A percentile compares a stretch with the other conserved stretches of the same genome.
These are phyloP conservation scores for Dimocarpus longan DNA, from an alignment of 345 rosid species.

Conservation along the genomic window DNA sequence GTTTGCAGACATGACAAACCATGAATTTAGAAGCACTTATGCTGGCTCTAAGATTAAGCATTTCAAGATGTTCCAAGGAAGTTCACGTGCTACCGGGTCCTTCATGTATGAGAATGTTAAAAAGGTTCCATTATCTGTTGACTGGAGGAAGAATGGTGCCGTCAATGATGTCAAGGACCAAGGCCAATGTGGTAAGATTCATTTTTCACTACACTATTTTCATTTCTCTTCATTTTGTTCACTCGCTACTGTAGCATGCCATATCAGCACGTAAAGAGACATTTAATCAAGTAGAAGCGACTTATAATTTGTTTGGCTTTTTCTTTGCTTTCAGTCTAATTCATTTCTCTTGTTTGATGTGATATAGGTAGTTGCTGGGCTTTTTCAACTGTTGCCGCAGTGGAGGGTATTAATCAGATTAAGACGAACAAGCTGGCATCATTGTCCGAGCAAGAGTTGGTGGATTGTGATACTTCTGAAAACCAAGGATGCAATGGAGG, in stretches of 20 bases:
- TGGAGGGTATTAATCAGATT: constrained; percentile 71
- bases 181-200: constrained; percentile 72
- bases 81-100: constrained; percentile 34
- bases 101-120: constrained; percentile 63
- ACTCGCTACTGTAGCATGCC: neutral
- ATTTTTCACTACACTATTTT: neutral
- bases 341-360: constrained; percentile 9
- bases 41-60: constrained; percentile 81
- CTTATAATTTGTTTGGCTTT: neutral
- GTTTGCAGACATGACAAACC: constrained; percentile 87
- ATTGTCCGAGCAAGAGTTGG: constrained; percentile 70
- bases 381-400: constrained; percentile 70
- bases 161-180: constrained; percentile 79
- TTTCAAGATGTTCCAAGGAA: constrained; percentile 60
- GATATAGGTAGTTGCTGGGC: constrained; percentile 83
- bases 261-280: neutral
- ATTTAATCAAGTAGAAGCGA: neutral
- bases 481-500: constrained; percentile 81
- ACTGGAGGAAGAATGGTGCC: constrained; percentile 85
- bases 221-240: neutral
- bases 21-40: constrained; percentile 58
- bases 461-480: constrained; percentile 66
- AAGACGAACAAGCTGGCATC: constrained; percentile 57
- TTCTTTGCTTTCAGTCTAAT: neutral
- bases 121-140: constrained; percentile 48